Evolutionary conservation across 768 basidiomycete species (phyloP), one percentile per base, ranked within the genome.

Genomic region (Pulveroboletus sp.): DNA sequence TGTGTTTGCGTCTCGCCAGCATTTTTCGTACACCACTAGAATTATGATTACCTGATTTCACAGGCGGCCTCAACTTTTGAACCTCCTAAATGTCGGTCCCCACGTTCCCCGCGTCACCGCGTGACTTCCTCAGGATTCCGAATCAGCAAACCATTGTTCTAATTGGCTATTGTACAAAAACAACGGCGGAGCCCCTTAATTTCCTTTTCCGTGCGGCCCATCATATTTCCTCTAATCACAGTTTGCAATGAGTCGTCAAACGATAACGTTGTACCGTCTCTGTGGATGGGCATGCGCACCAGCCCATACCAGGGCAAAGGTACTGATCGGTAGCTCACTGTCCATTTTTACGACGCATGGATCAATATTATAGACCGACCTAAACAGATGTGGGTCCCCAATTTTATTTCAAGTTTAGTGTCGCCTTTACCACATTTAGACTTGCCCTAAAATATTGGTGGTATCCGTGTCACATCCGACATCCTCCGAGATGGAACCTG

Each of bases 381-480:
- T n/a, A n/a, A n/a, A n/a, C n/a, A n/a, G n/a, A n/a, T n/a, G n/a
- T n/a, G n/a, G n/a, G n/a, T n/a, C n/a, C n/a, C n/a, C n/a, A n/a
- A n/a, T n/a, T n/a, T n/a, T n/a, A n/a, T n/a, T n/a, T n/a, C n/a
- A n/a, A n/a, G n/a, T n/a, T n/a, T n/a, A n/a, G n/a, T n/a, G n/a
- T n/a, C n/a, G n/a, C n/a, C n/a, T n/a, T n/a, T n/a, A n/a, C n/a
- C n/a, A n/a, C n/a, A n/a, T n/a, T n/a, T n/a, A n/a, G n/a, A n/a
- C n/a, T n/a, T n/a, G n/a, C n/a, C n/a, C n/a, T n/a, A n/a, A n/a
- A n/a, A n/a, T n/a, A n/a, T n/a, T n/a, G n/a, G n/a, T n/a, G n/a
- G n/a, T n/a, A n/a, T n/a, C n/a, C n/a, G 45, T 55, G 58, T 63
- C 55, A 59, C 49, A 30, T 62, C 65, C 63, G 65, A 60, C 45